Evolutionary conservation across 257 asterid species (phyloP).

Genomic region (Solanum pimpinellifolium): DNA sequence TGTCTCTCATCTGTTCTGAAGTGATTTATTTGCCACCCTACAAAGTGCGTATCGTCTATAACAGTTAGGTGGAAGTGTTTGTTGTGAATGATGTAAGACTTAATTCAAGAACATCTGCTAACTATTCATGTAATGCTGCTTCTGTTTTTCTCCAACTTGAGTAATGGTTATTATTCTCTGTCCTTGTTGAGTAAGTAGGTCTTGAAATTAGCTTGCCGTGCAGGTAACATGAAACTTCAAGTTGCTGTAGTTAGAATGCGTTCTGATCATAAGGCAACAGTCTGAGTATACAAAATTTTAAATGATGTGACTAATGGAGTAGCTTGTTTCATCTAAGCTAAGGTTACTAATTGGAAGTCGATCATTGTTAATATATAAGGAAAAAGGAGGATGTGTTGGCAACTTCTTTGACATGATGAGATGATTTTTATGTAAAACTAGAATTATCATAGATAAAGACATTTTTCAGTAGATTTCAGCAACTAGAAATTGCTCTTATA

Average conservation of each 20-base stretch:
- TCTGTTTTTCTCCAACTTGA: background rate
- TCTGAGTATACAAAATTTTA: background rate
- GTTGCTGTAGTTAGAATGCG: background rate
- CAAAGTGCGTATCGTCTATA: background rate
- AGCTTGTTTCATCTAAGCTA: background rate
- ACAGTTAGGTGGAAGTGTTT: background rate
- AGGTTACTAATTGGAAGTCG: background rate
- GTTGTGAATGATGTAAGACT: background rate
- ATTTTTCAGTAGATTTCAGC: background rate
- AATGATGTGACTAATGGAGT: background rate
- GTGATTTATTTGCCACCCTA: background rate
- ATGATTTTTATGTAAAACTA: background rate
- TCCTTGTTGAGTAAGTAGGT: background rate
- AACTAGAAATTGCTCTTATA: background rate
- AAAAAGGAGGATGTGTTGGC: background rate
- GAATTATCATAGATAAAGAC: background rate
- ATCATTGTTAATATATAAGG: background rate
- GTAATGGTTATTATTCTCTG: background rate
- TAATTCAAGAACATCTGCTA: background rate
- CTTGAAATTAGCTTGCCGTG: background rate
- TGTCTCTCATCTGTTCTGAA: background rate
- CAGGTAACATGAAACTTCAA: background rate
- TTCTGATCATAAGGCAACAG: background rate
- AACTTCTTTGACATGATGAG: background rate
- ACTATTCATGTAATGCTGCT: background rate